Base-by-base conservation (phyloP, 1,139 yeast genomes). In the Sugiyamaella pinicola region DNA sequence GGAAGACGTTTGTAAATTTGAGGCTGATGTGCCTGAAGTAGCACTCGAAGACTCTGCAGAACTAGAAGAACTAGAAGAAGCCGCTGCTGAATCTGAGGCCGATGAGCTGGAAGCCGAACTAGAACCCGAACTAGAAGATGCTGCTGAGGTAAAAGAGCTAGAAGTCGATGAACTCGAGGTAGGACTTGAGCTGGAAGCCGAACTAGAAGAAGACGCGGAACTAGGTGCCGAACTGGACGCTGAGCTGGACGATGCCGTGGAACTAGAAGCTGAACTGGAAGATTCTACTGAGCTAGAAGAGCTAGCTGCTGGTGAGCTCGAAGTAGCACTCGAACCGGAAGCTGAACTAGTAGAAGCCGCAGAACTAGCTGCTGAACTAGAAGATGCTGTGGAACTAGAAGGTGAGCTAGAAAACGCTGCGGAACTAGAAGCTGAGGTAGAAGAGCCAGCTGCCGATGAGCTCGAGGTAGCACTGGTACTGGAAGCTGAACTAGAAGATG, bases 301-400 rank as follows among this genome's bases (percentile, higher is more conserved):
- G 12, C 45, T 31, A 28, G 51, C 47, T 35, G n/a, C 44, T 17
- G 37, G 26, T 9, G 48, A 18, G 50, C 42, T 37, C 3, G 52
- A 34, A 28, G 48, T 37, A 19, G 34, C 26, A 33, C 35, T 22
- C 6, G 52, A 41, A 33, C 21, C 28, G 33, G 35, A 34, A 4
- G 41, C 39, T 15, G 39, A 37, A 26, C 21, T 17, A 24, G 22
- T 13, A 10, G 46, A 17, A 17, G 19, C 22, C 10, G 34, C 28
- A 37, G 24, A 10, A 9, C 21, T 37, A 5, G 41, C 5, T 8
- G 9, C 19, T 6, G 41, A n/a, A 13, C 18, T n/a, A 26, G 19
- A 13, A 8, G 44, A 22, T 15, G 13, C 29, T 9, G 18, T n/a
- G 4, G 44, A 12, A 24, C 33, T 26, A 5, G 45, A 26, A 15